A percentile compares a stretch with the other conserved stretches of the same genome.
phyloP scores from a whole-genome alignment of 1,284 basidiomycete species.

The Coriolopsis trogii region DNA sequence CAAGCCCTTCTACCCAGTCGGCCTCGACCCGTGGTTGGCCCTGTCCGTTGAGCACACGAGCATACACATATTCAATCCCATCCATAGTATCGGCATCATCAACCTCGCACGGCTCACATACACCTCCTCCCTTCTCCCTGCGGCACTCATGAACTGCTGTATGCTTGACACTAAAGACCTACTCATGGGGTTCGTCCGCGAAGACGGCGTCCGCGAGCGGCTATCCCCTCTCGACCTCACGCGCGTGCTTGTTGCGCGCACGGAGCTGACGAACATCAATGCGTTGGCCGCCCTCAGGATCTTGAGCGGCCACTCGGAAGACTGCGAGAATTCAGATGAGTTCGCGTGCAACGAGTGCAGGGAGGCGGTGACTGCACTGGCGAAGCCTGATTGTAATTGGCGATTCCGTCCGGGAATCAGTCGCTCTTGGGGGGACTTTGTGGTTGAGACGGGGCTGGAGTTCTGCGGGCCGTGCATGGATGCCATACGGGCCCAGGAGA shows the following conservation, averaged over 20 bases:
- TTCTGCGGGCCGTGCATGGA: too few species aligned
- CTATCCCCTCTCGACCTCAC: neutral
- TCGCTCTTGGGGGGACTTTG: neutral
- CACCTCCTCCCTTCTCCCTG: neutral
- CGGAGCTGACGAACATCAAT: neutral
- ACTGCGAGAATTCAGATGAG: neutral
- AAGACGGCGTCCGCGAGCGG: conserved; percentile 4
- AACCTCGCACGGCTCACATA: neutral
- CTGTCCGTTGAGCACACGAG: neutral
- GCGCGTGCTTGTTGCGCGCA: neutral
- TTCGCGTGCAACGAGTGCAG: neutral
- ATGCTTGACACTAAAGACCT: neutral
- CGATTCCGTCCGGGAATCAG: neutral
- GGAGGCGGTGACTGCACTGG: neutral
- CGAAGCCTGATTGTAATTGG: neutral
- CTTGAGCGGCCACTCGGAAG: neutral
- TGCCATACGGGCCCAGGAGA: too few species aligned
- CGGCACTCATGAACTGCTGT: neutral
- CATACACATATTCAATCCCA: neutral
- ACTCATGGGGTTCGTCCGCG: neutral
- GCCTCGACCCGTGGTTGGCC: neutral
- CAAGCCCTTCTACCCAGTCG: neutral
- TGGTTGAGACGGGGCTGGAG: too few species aligned
- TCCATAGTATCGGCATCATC: neutral
- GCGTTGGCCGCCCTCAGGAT: neutral